Conservation (phyloP, 257 asterid genomes). For the Solanum lycopersicoides region DNA sequence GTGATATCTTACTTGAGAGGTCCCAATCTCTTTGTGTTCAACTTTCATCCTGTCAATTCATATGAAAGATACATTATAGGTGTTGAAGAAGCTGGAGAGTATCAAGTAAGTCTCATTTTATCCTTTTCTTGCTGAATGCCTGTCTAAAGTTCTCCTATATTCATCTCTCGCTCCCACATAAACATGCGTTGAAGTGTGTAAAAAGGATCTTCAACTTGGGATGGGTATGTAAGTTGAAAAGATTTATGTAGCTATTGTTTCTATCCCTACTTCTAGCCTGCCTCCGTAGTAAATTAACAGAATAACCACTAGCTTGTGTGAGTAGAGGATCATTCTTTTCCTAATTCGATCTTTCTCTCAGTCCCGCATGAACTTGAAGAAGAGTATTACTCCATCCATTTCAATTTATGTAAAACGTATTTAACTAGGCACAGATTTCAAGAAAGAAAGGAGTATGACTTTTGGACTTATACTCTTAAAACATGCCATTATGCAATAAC, state of each 20-base stretch:
- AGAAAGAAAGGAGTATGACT: not conserved
- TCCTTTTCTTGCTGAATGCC: not conserved
- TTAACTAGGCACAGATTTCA: not conserved
- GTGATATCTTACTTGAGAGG: constrained; percentile 82
- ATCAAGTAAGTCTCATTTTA: constrained; percentile 57
- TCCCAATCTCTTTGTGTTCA: constrained; percentile 70
- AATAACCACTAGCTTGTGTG: not conserved
- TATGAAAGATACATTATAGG: constrained; percentile 61
- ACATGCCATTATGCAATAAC: not conserved
- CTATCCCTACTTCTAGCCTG: not conserved
- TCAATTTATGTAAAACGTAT: not conserved
- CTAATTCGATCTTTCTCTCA: not conserved
- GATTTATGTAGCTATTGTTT: not conserved
- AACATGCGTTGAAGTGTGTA: not conserved
- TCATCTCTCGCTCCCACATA: not conserved
- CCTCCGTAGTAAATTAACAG: not conserved
- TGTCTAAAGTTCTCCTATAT: not conserved
- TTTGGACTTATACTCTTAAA: not conserved
- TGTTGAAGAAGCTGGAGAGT: constrained; percentile 98
- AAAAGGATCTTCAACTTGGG: not conserved
- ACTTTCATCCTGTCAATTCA: constrained; percentile 74
- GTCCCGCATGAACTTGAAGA: not conserved
- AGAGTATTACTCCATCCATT: not conserved
- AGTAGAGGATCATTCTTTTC: not conserved
- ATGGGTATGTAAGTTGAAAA: not conserved